Base-by-base conservation (phyloP, 2,329 filamentous ascomycete genomes). In the Corinectria fuckeliana region DNA sequence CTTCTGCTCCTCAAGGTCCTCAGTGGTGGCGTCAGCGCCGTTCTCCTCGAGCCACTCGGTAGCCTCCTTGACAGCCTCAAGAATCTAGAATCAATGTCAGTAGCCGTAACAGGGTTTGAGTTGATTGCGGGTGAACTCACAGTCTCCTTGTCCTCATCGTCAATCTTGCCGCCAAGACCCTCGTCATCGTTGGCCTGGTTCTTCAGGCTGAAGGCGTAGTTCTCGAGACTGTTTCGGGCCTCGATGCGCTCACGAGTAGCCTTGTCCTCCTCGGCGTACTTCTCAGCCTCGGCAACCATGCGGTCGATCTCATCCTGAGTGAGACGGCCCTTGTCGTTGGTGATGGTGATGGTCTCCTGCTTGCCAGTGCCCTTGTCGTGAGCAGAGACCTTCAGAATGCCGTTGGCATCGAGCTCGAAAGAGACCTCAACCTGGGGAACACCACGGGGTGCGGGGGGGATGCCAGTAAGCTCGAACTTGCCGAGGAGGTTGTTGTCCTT, bases 1-100 rank as follows among this genome's bases (percentile, higher is more conserved):
- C 86, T 96, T 97, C 85, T 98, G 94, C 88, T 99, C 95, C 81
- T 97, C 93, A 73, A 98, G 97, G 84, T 98, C 95, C 83, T 97
- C 94, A 60, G 92, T 85, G 69, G 84, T 87, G 66, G 95, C 95
- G 51, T 90, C 90, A 68, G 90, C 88, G 68, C 87, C 91, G 81
- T 97, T 96, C 87, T 96, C 92, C 71, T 97, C 93, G 61, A 99
- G 89, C 95, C 95, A 99, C 78, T 97, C 93, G 72, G 89, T 90
- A 65, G 92, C 84, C 84, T 99, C 95, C 91, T 98, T 98, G 82
- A 99, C 88, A 65, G 95, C 95, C 69, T 97, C 93, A 67, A 96
- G 82, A 71, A 99, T 88, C 87, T 90, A 52, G 13, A 38, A 18
- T n/a, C 5, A 21, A 44, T 84, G 70, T 81, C 76, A 82, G 79